Base-by-base conservation (phyloP, 1,284 basidiomycete genomes). In the Cutaneotrichosporon sp. region DNA sequence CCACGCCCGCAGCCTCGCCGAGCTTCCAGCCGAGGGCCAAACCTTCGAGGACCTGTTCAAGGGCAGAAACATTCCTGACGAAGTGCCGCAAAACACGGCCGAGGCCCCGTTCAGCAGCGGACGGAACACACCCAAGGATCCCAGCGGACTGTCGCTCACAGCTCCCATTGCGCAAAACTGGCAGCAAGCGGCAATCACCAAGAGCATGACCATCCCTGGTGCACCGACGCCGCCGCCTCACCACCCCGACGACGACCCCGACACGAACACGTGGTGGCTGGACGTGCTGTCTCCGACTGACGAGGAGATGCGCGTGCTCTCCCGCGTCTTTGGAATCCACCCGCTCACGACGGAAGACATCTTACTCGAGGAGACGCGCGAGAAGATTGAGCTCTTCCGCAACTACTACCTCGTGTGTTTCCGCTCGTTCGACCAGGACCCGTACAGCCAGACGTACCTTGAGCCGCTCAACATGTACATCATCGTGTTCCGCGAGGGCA, bases 401-500 rank as follows among this genome's bases (percentile, higher is more conserved):
- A 97, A 97, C 79, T 99, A 99, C 80, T 99, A 98, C 79, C 88
- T 99, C 58, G 97, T 99, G 69, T 99, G 96, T 86, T 99, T 99
- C 85, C 90, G 97, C 67, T 92, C 92, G 66, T 99, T 99, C 82
- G 97, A 99, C 81, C 97, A 99, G 83, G 96, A 99, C 80, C 91
- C 89, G 16, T 98, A 98, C 83, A 94, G 91, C 73, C 94, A 96
- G 10, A 99, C 94, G 0, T 91, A 99, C 79, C 87, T 99, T 59
- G 96, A 99, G 80, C 97, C 97, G 34, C 84, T 99, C 66, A 99
- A 99, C 83, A 98, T 98, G 94, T 99, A 99, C 82, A 97, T 99
- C 75, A 91, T 99, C 73, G 97, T 99, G 49, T 98, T 99, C 83
- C 86, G 97, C 47, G 96, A 99, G 79, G 97, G 97, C n/a, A 98